Evolutionary conservation across 2,329 filamentous ascomycete species (phyloP), one percentile per base, ranked within the genome.

Genomic region (Sporothrix dimorphospora): DNA sequence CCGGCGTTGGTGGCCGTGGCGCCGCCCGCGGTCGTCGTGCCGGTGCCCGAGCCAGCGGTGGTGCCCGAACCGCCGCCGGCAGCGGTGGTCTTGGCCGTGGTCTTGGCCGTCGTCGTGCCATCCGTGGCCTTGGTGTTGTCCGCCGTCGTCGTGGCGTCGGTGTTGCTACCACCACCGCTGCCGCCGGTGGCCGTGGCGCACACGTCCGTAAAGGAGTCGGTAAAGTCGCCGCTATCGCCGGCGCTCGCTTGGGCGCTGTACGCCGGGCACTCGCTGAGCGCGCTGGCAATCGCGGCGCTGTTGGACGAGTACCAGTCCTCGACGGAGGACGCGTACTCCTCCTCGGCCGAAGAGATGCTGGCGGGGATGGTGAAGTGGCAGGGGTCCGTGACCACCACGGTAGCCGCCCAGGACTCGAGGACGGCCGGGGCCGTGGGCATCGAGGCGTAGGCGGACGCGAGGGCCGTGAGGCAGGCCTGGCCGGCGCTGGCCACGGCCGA

Each of bases 331-430:
- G 73, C 72, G 73, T 79, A 80, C 71, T 65, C 72, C 12, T 65
- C 59, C 63, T 73, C 74, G 8, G 72, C 76, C 45, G 71, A 61
- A 47, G 71, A 53, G 65, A 81, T 34, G 8, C 73, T 73, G 34
- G 74, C 24, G 8, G 79, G 78, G 45, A 78, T 2, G 16, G 75
- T 75, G 73, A 75, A 14, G 42, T 27, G 53, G 77, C 79, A 80
- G 19, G 71, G 38, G 74, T 80, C 75, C 16, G 75, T 75, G 42
- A 69, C n/a, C 27, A 73, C 40, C 47, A 71, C n/a, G 7, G 75
- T 72, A 45, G n/a, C 51, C 73, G 74, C 73, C 68, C 72, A 79
- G 1, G 69, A 71, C 7, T 70, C 2, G 8, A 80, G 12, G 42
- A 68, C 77, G 11, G 75, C 53, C 6, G 76, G 76, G 1, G 74